Evolutionary conservation across 192 early-diverging fungal genomes (phyloP).

Genomic region (Gryganskiella cystojenkinii): DNA sequence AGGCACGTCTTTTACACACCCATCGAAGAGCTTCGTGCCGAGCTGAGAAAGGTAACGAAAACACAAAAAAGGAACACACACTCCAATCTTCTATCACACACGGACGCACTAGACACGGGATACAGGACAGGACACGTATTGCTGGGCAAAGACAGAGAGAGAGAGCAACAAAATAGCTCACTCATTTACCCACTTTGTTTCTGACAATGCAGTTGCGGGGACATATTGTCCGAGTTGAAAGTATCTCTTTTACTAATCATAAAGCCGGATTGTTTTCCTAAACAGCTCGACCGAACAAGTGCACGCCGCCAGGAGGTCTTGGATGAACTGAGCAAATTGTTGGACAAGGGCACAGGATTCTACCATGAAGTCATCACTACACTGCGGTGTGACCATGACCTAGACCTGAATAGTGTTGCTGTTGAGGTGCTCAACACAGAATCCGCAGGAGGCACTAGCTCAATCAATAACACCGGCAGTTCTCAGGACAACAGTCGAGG

Average conservation of each 20-base stretch:
- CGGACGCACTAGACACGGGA: too few relatives aligned
- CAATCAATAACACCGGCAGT: background rate
- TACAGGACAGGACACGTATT: too few relatives aligned
- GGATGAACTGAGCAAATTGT: constrained; percentile 54
- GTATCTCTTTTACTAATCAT: background rate
- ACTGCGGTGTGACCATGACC: constrained; percentile 56
- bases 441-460: background rate
- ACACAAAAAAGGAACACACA: background rate
- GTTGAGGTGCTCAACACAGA: constrained; percentile 42
- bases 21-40: constrained; percentile 61
- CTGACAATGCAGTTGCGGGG: too few relatives aligned
- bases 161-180: too few relatives aligned
- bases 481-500: background rate
- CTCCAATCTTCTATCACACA: too few relatives aligned
- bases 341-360: constrained; percentile 64
- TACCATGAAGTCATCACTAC: constrained; percentile 62
- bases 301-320: constrained; percentile 37
- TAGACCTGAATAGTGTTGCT: constrained; percentile 61
- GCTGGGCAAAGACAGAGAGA: too few relatives aligned
- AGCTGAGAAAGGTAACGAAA: constrained; percentile 58
- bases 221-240: too few relatives aligned
- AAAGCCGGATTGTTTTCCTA: too few relatives aligned
- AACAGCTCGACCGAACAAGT: constrained; percentile 50
- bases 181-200: too few relatives aligned
- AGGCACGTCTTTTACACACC: constrained; percentile 64